Conservation (phyloP, 345 rosid species). For the Salix exigua region DNA sequence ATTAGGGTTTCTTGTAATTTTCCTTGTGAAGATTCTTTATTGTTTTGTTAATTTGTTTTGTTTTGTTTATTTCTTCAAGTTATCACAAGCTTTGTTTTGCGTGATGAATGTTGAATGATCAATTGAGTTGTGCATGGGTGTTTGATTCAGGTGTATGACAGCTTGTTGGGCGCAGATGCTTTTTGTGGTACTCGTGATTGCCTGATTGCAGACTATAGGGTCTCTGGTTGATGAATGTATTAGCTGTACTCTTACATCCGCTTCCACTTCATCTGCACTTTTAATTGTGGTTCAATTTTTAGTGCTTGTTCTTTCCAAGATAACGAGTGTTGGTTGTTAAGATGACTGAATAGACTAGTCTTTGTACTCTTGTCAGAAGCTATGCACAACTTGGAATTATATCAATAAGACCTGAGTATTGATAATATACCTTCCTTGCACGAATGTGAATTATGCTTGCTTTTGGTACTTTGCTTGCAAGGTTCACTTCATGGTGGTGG, state of each 20-base stretch:
- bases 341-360: constrained; percentile 48
- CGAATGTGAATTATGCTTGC: background rate
- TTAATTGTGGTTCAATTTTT: constrained; percentile 50
- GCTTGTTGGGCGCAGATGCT: constrained; percentile 91
- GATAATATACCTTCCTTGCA: background rate
- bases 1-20: background rate
- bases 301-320: no score
- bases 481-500: no score
- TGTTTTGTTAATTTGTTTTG: background rate
- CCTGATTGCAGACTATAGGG: constrained; percentile 66
- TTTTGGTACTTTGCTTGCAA: constrained; percentile 8
- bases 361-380: constrained; percentile 32
- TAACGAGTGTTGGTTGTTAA: constrained; percentile 41
- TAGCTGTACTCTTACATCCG: constrained; percentile 55
- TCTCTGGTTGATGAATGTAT: constrained; percentile 81
- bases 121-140: constrained; percentile 68
- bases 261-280: constrained; percentile 50
- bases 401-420: background rate
- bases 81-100: constrained; percentile 18
- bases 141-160: constrained; percentile 94
- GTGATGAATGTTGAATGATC: constrained; percentile 43
- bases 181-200: constrained; percentile 88
- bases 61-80: constrained; percentile 1
- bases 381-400: constrained; percentile 26
- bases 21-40: background rate